Conservation (phyloP, 2,329 filamentous ascomycete genomes). For the Aspergillus sp. region DNA sequence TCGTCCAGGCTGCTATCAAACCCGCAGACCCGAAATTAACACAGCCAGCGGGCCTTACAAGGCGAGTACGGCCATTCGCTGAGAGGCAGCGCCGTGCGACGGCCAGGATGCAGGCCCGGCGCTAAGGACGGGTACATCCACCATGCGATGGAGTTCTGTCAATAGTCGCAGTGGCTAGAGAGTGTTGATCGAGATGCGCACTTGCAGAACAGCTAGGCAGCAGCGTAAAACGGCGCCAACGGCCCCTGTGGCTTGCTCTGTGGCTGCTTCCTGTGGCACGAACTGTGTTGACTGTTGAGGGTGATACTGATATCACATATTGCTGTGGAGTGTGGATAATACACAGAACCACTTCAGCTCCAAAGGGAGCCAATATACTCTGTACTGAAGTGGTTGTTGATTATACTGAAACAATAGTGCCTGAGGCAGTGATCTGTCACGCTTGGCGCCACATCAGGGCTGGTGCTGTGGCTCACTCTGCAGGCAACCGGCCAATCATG, state of each 20-base stretch:
- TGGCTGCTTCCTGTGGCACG: no score
- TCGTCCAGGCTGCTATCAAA: background rate
- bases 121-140: slow-evolving; percentile 16
- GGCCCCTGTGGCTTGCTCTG: no score
- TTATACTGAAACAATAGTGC: no score
- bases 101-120: background rate
- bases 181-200: slow-evolving; percentile 11
- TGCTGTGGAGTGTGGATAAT: no score
- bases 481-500: background rate
- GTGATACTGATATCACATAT: no score
- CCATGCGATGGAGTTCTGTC: slow-evolving; percentile 11
- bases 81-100: background rate
- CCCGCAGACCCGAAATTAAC: background rate
- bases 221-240: slow-evolving; percentile 11
- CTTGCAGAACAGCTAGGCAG: slow-evolving; percentile 20
- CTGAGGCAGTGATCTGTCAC: no score
- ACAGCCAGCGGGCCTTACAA: background rate
- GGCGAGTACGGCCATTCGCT: slow-evolving; percentile 2
- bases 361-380: no score
- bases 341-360: no score
- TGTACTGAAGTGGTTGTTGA: no score
- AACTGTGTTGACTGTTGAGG: no score
- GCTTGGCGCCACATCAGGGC: background rate
- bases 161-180: slow-evolving; percentile 16
- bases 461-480: background rate